Evolutionary conservation across 306 rosid genomes (phyloP).

Genomic region (Cajanus cajan): DNA sequence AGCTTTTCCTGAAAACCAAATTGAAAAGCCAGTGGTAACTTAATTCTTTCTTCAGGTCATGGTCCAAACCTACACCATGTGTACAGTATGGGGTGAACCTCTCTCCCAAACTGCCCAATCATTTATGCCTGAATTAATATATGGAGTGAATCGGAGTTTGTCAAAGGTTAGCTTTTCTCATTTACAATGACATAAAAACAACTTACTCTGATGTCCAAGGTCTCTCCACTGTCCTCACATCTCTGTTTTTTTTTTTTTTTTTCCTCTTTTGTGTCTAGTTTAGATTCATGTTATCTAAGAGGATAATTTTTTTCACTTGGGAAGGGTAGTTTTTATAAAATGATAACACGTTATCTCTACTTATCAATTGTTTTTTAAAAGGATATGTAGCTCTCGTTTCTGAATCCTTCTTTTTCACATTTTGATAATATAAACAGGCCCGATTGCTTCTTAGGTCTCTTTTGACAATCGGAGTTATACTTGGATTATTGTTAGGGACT

Average conservation of each 20-base stretch:
- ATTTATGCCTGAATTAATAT: conserved; percentile 84
- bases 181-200: not conserved
- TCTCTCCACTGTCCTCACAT: not conserved
- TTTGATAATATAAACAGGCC: conserved; percentile 55
- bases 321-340: conserved; percentile 1
- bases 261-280: not conserved
- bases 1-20: not conserved
- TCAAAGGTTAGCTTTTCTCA: conserved; percentile 60
- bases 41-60: conserved; percentile 63
- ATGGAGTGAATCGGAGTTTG: conserved; percentile 65
- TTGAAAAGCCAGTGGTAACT: conserved; percentile 24
- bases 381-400: not conserved
- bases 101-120: conserved; percentile 96
- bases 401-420: not conserved
- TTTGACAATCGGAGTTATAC: conserved; percentile 58
- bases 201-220: conserved; percentile 6
- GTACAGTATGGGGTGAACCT: conserved; percentile 98
- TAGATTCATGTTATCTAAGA: not conserved
- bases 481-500: conserved; percentile 64
- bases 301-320: not conserved
- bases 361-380: not conserved
- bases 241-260: not conserved
- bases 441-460: conserved; percentile 77
- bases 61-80: conserved; percentile 74
- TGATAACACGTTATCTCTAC: not conserved